Evolutionary conservation across 768 basidiomycete species (phyloP), one percentile per base, ranked within the genome.

Genomic region (Guyanaporus albipodus): DNA sequence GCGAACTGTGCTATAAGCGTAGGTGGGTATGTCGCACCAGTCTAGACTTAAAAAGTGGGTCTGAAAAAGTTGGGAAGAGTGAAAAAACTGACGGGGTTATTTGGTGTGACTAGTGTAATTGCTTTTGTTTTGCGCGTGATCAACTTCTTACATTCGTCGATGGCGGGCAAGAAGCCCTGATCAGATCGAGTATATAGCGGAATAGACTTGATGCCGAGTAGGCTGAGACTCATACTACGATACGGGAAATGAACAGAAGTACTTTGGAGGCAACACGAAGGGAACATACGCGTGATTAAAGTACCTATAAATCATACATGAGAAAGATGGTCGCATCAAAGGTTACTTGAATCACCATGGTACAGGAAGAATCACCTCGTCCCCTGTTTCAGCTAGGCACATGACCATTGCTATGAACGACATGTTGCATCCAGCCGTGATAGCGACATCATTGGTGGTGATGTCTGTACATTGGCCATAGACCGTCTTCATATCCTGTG

Each of bases 71-170:
- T 7, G 3, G 10, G 11, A 26, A 4, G 15, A 24, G 3, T 7
- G 1, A 2, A 14, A 21, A 24, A 23, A 56, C 74, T 35, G 40
- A 84, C 82, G 0, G 85, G 86, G 54, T 90, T 90, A 52, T 87
- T 89, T 8, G 87, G 87, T 0, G 85, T 78, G 28, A 90, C 82
- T 1, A 92, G 76, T 4, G 80, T 76, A 36, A 92, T 86, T 1
- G 85, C 87, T 40, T 74, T 75, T 0, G 84, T 87, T 37, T 71
- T 75, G 0, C 70, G 38, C 0, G 80, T 81, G 50, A 87, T 79
- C 17, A 87, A 56, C 7, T 61, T 57, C 12, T 65, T 69, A 43
- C 82, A 82, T 8, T 68, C 64, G 1, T 72, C 63, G 1, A 75
- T 56, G 0, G 80, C 82, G 1, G 90, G 88, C 2, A 74, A 58